phyloP scores from a whole-genome alignment of 148 eudicot genomes.

The Vaccinium macrocarpon region DNA sequence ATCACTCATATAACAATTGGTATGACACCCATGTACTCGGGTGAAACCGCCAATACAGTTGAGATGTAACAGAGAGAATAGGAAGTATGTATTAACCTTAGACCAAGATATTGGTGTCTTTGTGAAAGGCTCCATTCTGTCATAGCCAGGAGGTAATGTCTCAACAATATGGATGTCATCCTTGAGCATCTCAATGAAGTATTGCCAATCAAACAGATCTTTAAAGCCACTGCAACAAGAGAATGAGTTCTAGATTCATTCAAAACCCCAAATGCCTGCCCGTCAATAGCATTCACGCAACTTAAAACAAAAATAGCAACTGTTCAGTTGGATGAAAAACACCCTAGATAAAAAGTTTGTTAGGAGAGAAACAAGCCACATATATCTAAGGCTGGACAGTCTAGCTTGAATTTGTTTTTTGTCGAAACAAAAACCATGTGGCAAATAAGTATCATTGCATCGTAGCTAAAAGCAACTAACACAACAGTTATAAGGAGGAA shows the following conservation, averaged over 20 bases:
- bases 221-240: constrained; percentile 78
- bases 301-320: not conserved
- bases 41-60: not conserved
- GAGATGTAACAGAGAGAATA: not conserved
- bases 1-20: not conserved
- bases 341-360: not conserved
- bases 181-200: constrained; percentile 77
- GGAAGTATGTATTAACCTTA: constrained; percentile 50
- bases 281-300: not conserved
- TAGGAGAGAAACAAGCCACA: not conserved
- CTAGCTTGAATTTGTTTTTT: not conserved
- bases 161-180: constrained; percentile 84
- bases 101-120: constrained; percentile 98
- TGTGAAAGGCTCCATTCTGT: constrained; percentile 63
- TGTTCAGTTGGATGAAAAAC: not conserved
- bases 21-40: not conserved
- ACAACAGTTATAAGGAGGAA: not conserved
- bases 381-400: not conserved
- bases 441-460: not conserved
- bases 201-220: constrained; percentile 90
- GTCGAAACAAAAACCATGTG: not conserved
- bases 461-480: not conserved
- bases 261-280: not conserved
- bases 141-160: constrained; percentile 58
- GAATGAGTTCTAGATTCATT: constrained; percentile 12